These are phyloP conservation scores for Fraxinus albicans DNA, from an alignment of 305 asterid genomes.

Conservation along the genomic window DNA sequence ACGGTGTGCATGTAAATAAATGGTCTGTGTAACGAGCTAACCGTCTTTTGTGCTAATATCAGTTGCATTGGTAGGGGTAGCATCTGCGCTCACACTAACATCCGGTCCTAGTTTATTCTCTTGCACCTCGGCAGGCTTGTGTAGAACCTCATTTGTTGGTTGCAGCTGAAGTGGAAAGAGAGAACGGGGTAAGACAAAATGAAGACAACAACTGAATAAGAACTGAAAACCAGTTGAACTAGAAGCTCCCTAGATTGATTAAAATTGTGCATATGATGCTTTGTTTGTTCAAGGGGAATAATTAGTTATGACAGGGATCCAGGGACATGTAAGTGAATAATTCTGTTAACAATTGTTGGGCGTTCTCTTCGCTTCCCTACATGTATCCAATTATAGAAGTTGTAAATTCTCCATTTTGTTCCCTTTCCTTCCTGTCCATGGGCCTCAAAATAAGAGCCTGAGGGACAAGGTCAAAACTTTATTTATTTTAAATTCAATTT, in stretches of 20 bases:
- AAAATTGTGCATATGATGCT: not conserved
- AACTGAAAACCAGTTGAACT: not conserved
- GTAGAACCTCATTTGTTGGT: constrained; percentile 35
- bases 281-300: not conserved
- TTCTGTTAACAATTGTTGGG: not conserved
- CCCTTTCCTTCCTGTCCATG: not conserved
- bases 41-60: constrained; percentile 48
- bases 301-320: not conserved
- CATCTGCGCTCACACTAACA: constrained; percentile 23
- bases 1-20: not conserved
- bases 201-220: not conserved
- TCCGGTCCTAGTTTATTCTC: constrained; percentile 33
- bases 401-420: not conserved
- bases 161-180: constrained; percentile 41
- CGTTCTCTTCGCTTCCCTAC: not conserved
- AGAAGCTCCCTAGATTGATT: not conserved
- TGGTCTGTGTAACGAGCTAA: constrained; percentile 9
- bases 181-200: not conserved
- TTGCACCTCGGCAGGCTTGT: constrained; percentile 31
- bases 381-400: not conserved
- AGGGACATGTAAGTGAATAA: not conserved
- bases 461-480: not conserved
- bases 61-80: constrained; percentile 28
- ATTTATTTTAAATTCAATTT: not conserved
- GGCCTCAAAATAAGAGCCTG: not conserved